Base-by-base conservation (phyloP, 1,139 yeast species). In the Pichia inconspicua region DNA sequence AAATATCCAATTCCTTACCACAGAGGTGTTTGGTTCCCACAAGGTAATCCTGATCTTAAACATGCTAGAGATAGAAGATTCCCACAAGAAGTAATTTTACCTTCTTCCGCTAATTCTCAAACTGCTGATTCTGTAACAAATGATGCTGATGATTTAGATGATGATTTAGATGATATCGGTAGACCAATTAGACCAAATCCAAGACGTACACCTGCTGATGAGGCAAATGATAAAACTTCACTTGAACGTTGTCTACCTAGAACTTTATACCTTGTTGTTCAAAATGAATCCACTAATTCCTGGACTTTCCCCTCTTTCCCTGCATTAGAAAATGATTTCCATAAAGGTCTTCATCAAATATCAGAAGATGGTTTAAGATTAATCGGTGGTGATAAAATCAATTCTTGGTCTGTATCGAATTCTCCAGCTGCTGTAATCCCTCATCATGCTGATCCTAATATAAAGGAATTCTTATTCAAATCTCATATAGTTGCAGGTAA, bases 401-500 rank as follows among this genome's bases (percentile, higher is more conserved):
- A 88, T 65, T 84, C 90, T 45, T 92, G 95, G 85, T 80, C 87
- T 22, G 96, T 92, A 17, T 87, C 97, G 27, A 80, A 79, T 53
- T 84, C 85, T 11, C 98, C 98, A 41, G 83, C 92, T 44, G 94
- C 85, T 52, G 81, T 85, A 7, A 60, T 79, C 51, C 68, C 71
- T 54, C 67, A 64, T 44, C 52, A 53, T 40, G 57, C 42, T 12
- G 47, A 46, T n/a, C 25, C 40, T 9, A 31, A 49, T 2, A 46
- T 55, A 25, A 74, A 75, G 61, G 84, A 81, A 57, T 92, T 82
- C 63, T 72, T 86, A 60, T 80, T 92, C 61, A 88, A 88, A 67
- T 84, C 95, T 41, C 96, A 88, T 64, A 87, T 92, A 49, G 70
- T 92, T 58, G 86, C 95, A n/a, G 98, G 98, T 42, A 69, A 71